phyloP scores from a whole-genome alignment of 2,329 filamentous ascomycete species.

The Neodidymelliopsis sp. region DNA sequence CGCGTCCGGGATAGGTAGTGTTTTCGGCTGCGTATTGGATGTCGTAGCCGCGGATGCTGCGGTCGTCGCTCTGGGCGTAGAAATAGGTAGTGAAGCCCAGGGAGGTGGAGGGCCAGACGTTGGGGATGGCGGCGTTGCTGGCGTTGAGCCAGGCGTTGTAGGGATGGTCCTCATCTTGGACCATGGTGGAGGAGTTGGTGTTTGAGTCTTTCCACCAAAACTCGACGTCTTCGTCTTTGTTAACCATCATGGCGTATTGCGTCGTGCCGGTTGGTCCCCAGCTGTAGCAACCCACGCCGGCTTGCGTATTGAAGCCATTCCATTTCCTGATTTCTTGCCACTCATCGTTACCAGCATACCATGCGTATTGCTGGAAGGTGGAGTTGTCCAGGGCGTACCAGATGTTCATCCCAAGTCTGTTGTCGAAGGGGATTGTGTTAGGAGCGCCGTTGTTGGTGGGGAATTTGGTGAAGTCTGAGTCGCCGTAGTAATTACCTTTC shows the following conservation, averaged over 20 bases:
- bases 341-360: conserved; percentile 47
- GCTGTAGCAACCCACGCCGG: conserved; percentile 54
- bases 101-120: conserved; percentile 50
- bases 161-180: conserved; percentile 43
- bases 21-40: conserved; percentile 51
- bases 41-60: conserved; percentile 50
- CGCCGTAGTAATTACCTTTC: conserved; percentile 70
- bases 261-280: conserved; percentile 51
- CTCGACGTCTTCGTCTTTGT: conserved; percentile 49
- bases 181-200: conserved; percentile 29
- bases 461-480: conserved; percentile 49
- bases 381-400: conserved; percentile 53
- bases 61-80: conserved; percentile 50
- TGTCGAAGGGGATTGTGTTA: conserved; percentile 34
- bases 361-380: conserved; percentile 53
- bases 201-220: conserved; percentile 57
- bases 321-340: conserved; percentile 51
- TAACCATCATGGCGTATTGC: conserved; percentile 55
- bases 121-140: conserved; percentile 36
- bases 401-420: conserved; percentile 52
- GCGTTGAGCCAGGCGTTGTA: conserved; percentile 51
- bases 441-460: conserved; percentile 38
- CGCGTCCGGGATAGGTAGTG: conserved; percentile 38
- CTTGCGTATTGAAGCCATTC: conserved; percentile 52
- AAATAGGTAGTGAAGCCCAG: conserved; percentile 54